Base-by-base conservation (phyloP, 768 basidiomycete species). In the Suillus sp. region DNA sequence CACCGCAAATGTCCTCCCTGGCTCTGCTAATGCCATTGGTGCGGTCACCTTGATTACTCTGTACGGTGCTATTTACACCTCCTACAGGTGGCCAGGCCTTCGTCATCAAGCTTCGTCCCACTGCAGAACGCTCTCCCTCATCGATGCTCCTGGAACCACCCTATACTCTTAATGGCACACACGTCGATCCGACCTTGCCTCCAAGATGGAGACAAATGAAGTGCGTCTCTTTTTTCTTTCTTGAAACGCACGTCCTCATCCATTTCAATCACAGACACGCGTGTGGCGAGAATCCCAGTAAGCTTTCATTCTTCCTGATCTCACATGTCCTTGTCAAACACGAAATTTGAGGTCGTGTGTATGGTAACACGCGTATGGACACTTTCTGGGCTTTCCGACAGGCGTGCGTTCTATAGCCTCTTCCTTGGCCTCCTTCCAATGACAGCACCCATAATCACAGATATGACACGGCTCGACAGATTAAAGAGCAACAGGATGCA, bases 111-210 rank as follows among this genome's bases (percentile, higher is more conserved):
- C 79, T 93, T 30, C 85, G 96, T 22, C 86, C 84, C 71, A 93
- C 93, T 2, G 72, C 80, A 43, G 91, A 93, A 65, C 85, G 88
- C 27, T 90, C 92, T 0, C 83, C 92, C 1, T 83, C 85, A 4
- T 90, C 91, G 8, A 93, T 94, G 91, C 72, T 95, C 13, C 79
- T 97, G 42, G 95, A 97, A 53, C 91, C 93, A 45, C 93, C 93
- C 1, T 84, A 85, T 70, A 79, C 78, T 16, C 78, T 95, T 66
- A 78, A 84, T 59, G 78, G 78, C 60, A 86, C 77, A 35, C 67
- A 71, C 10, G 69, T 72, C 1, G 78, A 81, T 60, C 66, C 72
- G 58, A 70, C 77, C 18, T 64, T 76, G 18, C 79, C 86, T 38
- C 76, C 82, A 27, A 84, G 85, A 47, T 94, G 92, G 92, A 78